Evolutionary conservation across 1,284 basidiomycete species (phyloP), one percentile per base, ranked within the genome.

Genomic region (Psilocybe mexicana): DNA sequence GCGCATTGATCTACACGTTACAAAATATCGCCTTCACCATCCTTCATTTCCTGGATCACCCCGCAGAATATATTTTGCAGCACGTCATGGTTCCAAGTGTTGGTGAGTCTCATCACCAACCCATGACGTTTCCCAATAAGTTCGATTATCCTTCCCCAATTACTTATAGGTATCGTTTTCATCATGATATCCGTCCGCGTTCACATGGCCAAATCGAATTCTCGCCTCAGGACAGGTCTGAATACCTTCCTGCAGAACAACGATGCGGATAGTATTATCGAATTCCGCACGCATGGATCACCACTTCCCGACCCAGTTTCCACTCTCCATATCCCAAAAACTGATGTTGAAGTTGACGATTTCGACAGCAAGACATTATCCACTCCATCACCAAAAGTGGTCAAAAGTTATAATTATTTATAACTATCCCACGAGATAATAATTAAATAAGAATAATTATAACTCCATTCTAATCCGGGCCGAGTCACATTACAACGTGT

Each of bases 1-100:
- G 58, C 18, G 63, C 55, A n/a, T 26, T 58, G 36, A 7, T 63
- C 2, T 63, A 63, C 43, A 59, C 57, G 4, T 18, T 57, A 25
- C 48, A 63, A 33, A 50, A 53, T 7, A 43, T 60, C 14, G 43
- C 61, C 18, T 25, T 56, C 14, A 56, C 52, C 24, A 36, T 61
- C 5, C 57, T 63, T 11, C 44, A 53, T 40, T 54, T 49, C 36
- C 11, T 55, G 14, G 23, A 46, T 18, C 52, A 58, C 36, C 46
- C 44, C 24, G 56, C 49, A 6, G 25, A 54, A n/a, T 30, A 36
- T 8, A 54, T 61, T 7, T 35, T 61, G 11, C 47, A 57, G 25
- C 28, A 23, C 36, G 45, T 48, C 12, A 45, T 59, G 30, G 56
- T 61, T 46, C 61, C 61, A 6, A 61, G 36, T 23, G 55, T 63